Conservation (phyloP, 305 asterid species). For the Euphrasia arctica region DNA sequence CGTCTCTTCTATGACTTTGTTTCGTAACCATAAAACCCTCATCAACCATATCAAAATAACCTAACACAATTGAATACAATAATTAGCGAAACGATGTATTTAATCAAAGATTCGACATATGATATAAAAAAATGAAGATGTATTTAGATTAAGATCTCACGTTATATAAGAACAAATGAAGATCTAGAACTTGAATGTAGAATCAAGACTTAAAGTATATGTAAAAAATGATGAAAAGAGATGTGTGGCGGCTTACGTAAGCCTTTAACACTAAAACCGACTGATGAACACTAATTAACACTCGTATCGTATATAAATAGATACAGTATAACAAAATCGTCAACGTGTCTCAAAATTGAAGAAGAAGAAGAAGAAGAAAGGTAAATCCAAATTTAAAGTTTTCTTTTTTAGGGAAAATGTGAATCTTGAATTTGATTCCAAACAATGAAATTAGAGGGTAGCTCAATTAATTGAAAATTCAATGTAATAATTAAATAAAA, state of each 20-base stretch:
- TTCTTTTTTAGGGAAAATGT: conserved; percentile 26
- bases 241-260: conserved; percentile 11
- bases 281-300: conserved; percentile 35
- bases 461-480: conserved; percentile 11
- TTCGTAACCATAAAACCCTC: conserved; percentile 33
- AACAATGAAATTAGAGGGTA: conserved; percentile 23
- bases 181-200: neutral
- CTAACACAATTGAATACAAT: conserved; percentile 22
- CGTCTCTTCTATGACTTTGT: conserved; percentile 31
- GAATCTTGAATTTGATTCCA: conserved; percentile 25
- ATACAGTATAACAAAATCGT: too few species aligned
- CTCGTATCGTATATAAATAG: too few species aligned
- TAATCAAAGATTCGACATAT: conserved; percentile 10
- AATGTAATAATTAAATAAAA: conserved; percentile 1
- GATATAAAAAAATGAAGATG: conserved; percentile 17
- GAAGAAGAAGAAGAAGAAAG: neutral
- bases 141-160: neutral
- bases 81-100: conserved; percentile 11
- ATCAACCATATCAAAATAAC: conserved; percentile 40
- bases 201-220: neutral
- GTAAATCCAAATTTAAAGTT: conserved; percentile 33
- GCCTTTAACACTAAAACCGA: neutral
- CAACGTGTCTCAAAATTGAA: neutral
- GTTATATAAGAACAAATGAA: neutral
- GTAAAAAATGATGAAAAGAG: neutral